These are phyloP conservation scores for Penicillium italicum DNA, from an alignment of 2,329 filamentous ascomycete genomes.

Conservation along the genomic window DNA sequence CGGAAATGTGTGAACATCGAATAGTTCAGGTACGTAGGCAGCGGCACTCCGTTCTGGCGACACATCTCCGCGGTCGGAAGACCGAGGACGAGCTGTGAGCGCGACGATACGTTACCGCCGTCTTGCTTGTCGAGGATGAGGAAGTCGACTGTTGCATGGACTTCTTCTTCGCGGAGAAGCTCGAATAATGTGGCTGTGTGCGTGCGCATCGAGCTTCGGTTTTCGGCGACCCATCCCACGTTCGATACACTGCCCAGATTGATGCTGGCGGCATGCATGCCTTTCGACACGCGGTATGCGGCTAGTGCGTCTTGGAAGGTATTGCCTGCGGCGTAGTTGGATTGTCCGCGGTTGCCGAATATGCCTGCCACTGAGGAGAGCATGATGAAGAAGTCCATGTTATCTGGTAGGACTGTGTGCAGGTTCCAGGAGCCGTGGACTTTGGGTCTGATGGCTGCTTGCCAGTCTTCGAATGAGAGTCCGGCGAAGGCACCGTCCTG, in stretches of 20 bases:
- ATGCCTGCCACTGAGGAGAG: conserved; percentile 44
- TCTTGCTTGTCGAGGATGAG: conserved; percentile 10
- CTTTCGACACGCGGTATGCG: conserved; percentile 22
- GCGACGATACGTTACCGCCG: not conserved
- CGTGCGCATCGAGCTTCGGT: conserved; percentile 13
- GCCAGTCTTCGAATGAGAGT: conserved; percentile 42
- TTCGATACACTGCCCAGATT: conserved; percentile 33
- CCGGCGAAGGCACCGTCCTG: conserved; percentile 18
- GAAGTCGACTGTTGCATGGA: conserved; percentile 21
- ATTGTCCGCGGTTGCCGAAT: conserved; percentile 46
- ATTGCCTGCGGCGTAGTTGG: conserved; percentile 44
- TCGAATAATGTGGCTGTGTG: conserved; percentile 18
- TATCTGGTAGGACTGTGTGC: conserved; percentile 24
- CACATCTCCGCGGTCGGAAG: conserved; percentile 21
- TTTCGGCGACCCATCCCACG: conserved; percentile 35
- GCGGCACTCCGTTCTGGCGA: conserved; percentile 16
- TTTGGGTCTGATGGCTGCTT: conserved; percentile 39
- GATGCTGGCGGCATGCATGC: conserved; percentile 20
- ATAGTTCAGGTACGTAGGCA: conserved; percentile 24
- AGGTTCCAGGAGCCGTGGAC: conserved; percentile 39
- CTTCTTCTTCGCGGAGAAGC: conserved; percentile 23
- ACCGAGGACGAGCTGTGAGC: conserved; percentile 18
- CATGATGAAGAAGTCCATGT: conserved; percentile 45
- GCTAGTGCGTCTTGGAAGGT: conserved; percentile 41
- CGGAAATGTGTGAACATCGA: conserved; percentile 26